Base-by-base conservation (phyloP, 192 early-diverging fungal species). In the Borealophlyctis nickersoniae region DNA sequence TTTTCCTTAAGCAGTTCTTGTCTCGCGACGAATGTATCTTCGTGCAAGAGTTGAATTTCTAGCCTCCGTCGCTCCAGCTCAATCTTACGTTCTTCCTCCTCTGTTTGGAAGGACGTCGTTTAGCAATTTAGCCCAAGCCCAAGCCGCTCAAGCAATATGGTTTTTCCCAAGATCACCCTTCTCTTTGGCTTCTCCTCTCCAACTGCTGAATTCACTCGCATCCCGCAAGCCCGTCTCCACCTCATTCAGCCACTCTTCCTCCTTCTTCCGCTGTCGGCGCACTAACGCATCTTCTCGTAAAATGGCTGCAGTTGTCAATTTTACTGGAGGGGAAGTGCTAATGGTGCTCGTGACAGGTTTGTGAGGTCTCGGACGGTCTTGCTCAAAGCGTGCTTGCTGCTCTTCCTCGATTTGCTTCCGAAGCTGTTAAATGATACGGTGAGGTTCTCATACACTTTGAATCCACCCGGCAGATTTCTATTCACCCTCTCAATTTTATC, bases 11-110 rank as follows among this genome's bases (percentile, higher is more conserved):
- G 27, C 31, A 73, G 68, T 13, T 74, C 77, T 51, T 76, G 66
- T 24, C 69, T 73, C 5, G 82, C 76, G 23, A 68, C 60, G 29
- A 67, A 70, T 9, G 77, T 68, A 0, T 84, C 79, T 74, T 84
- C 82, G 50, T 81, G 82, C 4, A 72, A 30, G 13, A 84, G 67
- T 45, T 84, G 78, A 26, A 84, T 72, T 63, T 81, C 73, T 2
- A 84, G 69, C 16, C 71, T 35, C 36, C 74, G 60, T n/a, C 69
- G 65, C 54, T 83, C 78, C 34, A 72, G 31, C 48, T 81, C 76
- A 1, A 78, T 16, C 31, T 56, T 32, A 19, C 56, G 32, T 30
- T 76, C 76, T 52, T 74, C 66, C n/a, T 77, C 70, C 30, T 69
- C 81, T 80, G 65, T 59, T 14, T n/a, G n/a, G n/a, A n/a, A n/a